Conservation (phyloP, 768 basidiomycete genomes). For the Leccinum olivaceopallidum region DNA sequence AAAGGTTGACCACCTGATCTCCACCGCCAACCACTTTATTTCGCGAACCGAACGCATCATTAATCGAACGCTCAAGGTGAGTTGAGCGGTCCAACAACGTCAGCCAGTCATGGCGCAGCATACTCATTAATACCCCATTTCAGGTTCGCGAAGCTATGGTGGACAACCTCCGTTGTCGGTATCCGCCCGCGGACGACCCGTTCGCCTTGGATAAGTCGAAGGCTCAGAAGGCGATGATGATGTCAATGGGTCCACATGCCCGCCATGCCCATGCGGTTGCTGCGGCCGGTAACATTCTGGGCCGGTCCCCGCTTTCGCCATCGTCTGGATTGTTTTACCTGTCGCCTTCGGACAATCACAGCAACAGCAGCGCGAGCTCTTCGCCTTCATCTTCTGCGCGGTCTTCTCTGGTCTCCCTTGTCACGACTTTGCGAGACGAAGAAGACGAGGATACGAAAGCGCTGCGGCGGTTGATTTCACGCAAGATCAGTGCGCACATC, state of each 20-base stretch:
- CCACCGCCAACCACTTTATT: conserved; percentile 54
- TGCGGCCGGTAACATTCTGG: neutral
- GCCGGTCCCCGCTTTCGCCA: neutral
- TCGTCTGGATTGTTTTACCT: conserved; percentile 22
- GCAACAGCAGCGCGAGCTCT: conserved; percentile 14
- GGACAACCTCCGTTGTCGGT: conserved; percentile 39
- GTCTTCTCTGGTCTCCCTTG: conserved; percentile 45
- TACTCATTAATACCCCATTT: conserved; percentile 5
- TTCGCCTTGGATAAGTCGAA: conserved; percentile 17
- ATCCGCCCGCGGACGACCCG: conserved; percentile 21
- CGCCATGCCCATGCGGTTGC: neutral
- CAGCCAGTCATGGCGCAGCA: conserved; percentile 2
- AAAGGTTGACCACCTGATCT: conserved; percentile 59
- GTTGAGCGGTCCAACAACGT: conserved; percentile 13
- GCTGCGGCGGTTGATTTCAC: conserved; percentile 60
- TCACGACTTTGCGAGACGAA: conserved; percentile 49
- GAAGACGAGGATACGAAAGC: conserved; percentile 66
- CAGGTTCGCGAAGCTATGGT: conserved; percentile 55
- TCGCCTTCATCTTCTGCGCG: conserved; percentile 31
- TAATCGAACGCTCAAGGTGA: conserved; percentile 55
- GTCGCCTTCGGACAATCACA: conserved; percentile 17
- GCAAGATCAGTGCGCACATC: conserved; percentile 61
- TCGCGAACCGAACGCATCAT: conserved; percentile 57
- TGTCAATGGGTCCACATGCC: neutral
- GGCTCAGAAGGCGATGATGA: neutral